These are phyloP conservation scores for Claviceps quebecensis DNA, from an alignment of 2,329 filamentous ascomycete genomes.

Conservation along the genomic window DNA sequence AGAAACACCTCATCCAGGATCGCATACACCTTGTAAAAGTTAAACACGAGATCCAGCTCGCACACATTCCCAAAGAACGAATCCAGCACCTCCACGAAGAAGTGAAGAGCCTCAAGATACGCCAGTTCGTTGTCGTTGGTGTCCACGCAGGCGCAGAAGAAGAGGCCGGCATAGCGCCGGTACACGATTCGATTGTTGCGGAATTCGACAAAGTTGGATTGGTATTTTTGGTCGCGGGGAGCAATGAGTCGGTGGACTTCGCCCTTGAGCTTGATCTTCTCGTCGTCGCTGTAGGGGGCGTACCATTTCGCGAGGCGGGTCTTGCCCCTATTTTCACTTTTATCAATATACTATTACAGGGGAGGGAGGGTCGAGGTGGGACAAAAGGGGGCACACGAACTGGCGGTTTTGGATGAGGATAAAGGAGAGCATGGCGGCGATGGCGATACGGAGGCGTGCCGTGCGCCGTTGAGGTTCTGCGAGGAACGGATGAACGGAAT, in stretches of 20 bases:
- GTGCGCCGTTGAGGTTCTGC: not conserved
- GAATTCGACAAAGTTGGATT: conserved; percentile 98
- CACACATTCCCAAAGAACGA: conserved; percentile 98
- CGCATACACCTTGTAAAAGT: conserved; percentile 83
- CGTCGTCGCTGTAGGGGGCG: conserved; percentile 93
- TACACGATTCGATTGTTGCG: conserved; percentile 95
- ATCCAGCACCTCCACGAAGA: conserved; percentile 97
- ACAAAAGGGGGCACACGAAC: conserved; percentile 28
- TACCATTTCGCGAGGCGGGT: conserved; percentile 99
- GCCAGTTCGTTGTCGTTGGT: conserved; percentile 98
- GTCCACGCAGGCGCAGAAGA: conserved; percentile 98
- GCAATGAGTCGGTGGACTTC: conserved; percentile 97
- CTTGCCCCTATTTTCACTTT: conserved; percentile 59
- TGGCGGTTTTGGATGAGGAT: conserved; percentile 85
- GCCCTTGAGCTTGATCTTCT: conserved; percentile 98
- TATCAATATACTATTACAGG: no score
- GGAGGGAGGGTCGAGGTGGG: not conserved
- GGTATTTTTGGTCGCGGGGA: conserved; percentile 96
- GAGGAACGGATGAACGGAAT: no score
- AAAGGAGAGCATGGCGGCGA: conserved; percentile 54
- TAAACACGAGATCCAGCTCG: conserved; percentile 82
- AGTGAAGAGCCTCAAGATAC: conserved; percentile 94
- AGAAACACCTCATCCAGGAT: conserved; percentile 97
- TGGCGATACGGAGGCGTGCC: not conserved
- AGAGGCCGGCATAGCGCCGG: conserved; percentile 89